Evolutionary conservation across 1,284 basidiomycete genomes (phyloP), one percentile per base, ranked within the genome.

Genomic region (Polyporus tsugae): DNA sequence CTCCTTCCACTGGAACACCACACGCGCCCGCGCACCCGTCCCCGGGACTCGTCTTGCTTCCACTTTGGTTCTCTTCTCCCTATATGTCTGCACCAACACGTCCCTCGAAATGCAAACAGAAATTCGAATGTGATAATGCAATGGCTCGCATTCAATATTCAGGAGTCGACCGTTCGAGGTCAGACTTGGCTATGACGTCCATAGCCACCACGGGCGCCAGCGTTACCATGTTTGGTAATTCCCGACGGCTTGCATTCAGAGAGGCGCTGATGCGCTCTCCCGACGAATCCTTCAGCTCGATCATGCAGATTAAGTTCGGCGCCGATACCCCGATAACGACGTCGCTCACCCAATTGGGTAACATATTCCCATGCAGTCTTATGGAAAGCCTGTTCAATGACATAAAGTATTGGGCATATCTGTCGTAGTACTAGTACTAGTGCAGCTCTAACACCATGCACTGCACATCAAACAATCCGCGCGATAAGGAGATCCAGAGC

Each of bases 41-140:
- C 52, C 29, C 52, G 17, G 29, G 46, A 6, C 46, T 52, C 22
- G 46, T 6, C 46, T 22, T 22, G 9, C 46, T 49, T 49, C 46
- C 46, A 6, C 46, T 49, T 49, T n/a, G 6, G 46, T 49, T 52
- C 22, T 52, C 44, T 46, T 22, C 44, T 6, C 44, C 19, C 44
- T 5, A 22, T 22, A 19, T 10, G 19, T 81, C 76, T 39, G 78
- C 79, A 3, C 79, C 78, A 61, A 70, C 76, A 29, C 63, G 79
- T 2, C 75, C 73, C 25, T 60, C 63, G 33, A 74, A 75, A 10
- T 57, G 61, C 19, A 66, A 22, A 10, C 46, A 49, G n/a, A 49
- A 3, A n/a, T n/a, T n/a, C n/a, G n/a, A n/a, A 22, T 25, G 9
- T 25, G 1, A 5, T 49, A 19, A 25, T 33, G 13, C 29, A 13